Evolutionary conservation across 2,329 filamentous ascomycete species (phyloP), one percentile per base, ranked within the genome.

Genomic region (Parafenestella ontariensis): DNA sequence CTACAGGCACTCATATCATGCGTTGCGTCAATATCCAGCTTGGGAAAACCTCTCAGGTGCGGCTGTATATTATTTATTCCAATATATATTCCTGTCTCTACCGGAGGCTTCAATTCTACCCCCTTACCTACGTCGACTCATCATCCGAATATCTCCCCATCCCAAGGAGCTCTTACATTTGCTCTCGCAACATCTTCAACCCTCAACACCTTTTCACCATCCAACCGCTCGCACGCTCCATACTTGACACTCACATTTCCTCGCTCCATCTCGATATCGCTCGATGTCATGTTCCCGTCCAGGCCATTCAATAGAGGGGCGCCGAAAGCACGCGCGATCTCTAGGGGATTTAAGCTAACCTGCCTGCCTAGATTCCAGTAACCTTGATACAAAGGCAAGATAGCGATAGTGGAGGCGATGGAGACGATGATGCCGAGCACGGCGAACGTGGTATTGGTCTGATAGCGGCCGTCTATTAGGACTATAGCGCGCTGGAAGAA

Each of bases 321-420:
- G 9, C 68, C 68, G 54, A 74, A 75, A 4, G 71, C 71, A 18
- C 63, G 57, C 8, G 69, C 70, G 18, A 71, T 54, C 50, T 75
- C 72, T 3, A 75, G 52, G 6, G 70, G 71, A 54, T 69, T 70
- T 42, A 75, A 42, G 29, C 63, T 70, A 11, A 71, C 61, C 3
- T 51, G 41, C 1, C 71, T 54, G 1, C 70, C 71, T 2, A 75
- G 58, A 3, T 65, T 58, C 70, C 69, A 73, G 59, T 65, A 73
- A 11, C 66, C 66, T 29, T 52, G 28, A 39, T 68, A 72, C 8
- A 69, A 49, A 1, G 68, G 62, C 1, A 68, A 15, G 1, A 68
- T 56, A 6, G 60, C 59, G 4, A 56, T 31, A 21, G 68, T 55
- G 34, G 59, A 57, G 5, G 46, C 23, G 6, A 66, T 1, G 3